Conservation (phyloP, 495 filamentous ascomycete species). For the Tuber indicum region DNA sequence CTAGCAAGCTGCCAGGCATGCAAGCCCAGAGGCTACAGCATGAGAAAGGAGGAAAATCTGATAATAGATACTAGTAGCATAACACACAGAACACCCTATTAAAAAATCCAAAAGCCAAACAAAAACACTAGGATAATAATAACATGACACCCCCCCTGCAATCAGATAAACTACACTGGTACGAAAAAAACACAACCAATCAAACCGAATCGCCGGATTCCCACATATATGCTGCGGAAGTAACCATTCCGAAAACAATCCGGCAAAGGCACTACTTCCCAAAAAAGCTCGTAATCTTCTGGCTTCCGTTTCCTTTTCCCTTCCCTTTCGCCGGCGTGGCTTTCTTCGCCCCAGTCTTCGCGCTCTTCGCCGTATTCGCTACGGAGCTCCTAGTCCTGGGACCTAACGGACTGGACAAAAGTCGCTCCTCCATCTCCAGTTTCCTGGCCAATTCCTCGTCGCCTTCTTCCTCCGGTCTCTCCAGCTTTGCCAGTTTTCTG, state of each 20-base stretch:
- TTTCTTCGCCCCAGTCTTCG: constrained; percentile 41
- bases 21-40: not conserved
- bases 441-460: constrained; percentile 30
- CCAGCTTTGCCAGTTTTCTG: constrained; percentile 49
- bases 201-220: too few species aligned
- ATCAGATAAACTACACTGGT: too few species aligned
- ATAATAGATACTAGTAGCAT: not conserved
- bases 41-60: not conserved
- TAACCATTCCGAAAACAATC: not conserved
- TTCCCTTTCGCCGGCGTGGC: constrained; percentile 47
- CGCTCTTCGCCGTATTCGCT: constrained; percentile 8
- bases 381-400: not conserved
- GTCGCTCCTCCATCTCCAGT: constrained; percentile 6
- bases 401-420: not conserved
- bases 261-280: constrained; percentile 46
- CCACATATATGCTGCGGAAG: too few species aligned
- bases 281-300: constrained; percentile 84
- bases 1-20: not conserved
- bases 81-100: not conserved
- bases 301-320: constrained; percentile 51
- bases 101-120: not conserved
- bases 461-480: constrained; percentile 45
- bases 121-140: not conserved
- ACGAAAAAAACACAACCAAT: too few species aligned
- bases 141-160: not conserved